Conservation (phyloP, 139 green algal species). For the Zygnema circumcarinatum region DNA sequence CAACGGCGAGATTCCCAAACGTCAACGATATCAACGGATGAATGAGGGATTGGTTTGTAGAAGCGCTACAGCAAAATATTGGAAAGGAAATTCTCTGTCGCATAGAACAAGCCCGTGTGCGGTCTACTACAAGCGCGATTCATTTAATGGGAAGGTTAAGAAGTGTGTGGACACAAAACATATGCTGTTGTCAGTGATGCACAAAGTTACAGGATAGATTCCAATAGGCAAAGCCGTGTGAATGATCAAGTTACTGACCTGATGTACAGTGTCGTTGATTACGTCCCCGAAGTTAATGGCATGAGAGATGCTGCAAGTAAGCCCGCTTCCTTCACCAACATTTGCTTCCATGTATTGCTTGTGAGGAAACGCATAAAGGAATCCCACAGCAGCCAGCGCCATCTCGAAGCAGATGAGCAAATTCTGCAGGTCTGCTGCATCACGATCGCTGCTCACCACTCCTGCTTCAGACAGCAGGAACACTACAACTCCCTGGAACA, state of each 20-base stretch:
- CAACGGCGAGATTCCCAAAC: not conserved
- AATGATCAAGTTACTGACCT: too few species aligned
- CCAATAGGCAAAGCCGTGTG: too few species aligned
- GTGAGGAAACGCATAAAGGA: constrained; percentile 90
- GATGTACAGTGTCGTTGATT: constrained; percentile 58
- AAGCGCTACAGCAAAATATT: too few species aligned
- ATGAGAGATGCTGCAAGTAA: constrained; percentile 25
- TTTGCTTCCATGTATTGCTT: constrained; percentile 72
- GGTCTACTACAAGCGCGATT: too few species aligned
- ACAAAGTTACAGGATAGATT: too few species aligned
- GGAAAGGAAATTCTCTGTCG: too few species aligned
- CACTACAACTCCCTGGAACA: constrained; percentile 76
- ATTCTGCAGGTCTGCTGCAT: constrained; percentile 87
- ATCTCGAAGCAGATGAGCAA: constrained; percentile 96
- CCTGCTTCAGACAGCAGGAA: constrained; percentile 68
- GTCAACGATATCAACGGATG: not conserved
- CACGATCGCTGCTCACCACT: constrained; percentile 61
- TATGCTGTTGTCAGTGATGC: too few species aligned
- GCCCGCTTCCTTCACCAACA: constrained; percentile 28
- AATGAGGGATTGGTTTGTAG: too few species aligned
- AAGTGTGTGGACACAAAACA: too few species aligned
- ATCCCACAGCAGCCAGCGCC: constrained; percentile 79
- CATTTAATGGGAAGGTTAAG: too few species aligned
- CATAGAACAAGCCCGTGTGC: too few species aligned
- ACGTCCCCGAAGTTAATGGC: constrained; percentile 54